These are phyloP conservation scores for Edhazardia aedis DNA, from an alignment of 371 early-diverging fungal genomes.

Conservation along the genomic window DNA sequence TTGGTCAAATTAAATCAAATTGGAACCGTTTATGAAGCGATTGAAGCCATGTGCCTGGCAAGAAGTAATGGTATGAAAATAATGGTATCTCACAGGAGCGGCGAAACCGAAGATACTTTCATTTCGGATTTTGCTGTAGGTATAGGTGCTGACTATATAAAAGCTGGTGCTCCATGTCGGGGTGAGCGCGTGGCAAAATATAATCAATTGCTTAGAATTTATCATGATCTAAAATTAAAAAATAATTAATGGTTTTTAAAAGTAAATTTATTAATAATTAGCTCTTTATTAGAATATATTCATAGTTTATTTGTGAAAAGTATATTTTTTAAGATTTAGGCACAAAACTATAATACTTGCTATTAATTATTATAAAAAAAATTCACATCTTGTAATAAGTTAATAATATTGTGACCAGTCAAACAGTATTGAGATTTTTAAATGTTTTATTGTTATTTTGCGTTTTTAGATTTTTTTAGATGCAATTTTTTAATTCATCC, in stretches of 20 bases:
- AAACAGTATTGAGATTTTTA: no score
- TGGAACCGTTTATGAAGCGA: slow-evolving; percentile 79
- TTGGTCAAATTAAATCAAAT: slow-evolving; percentile 96
- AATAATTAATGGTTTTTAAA: neutral
- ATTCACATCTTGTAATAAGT: no score
- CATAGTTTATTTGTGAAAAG: no score
- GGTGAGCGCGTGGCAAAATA: slow-evolving; percentile 86
- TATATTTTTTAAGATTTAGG: no score
- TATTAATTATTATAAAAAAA: no score
- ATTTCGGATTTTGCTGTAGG: slow-evolving; percentile 91
- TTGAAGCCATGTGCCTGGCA: slow-evolving; percentile 57
- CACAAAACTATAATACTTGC: no score
- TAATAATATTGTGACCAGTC: no score
- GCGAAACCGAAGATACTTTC: slow-evolving; percentile 92
- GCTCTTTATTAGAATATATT: no score
- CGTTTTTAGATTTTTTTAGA: no score
- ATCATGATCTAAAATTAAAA: slow-evolving; percentile 51
- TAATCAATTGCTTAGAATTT: slow-evolving; percentile 79
- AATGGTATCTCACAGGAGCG: slow-evolving; percentile 93
- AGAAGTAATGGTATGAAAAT: slow-evolving; percentile 69
- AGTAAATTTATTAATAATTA: no score
- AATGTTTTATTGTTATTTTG: no score
- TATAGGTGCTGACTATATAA: slow-evolving; percentile 82
- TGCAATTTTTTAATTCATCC: no score
- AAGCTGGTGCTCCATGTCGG: slow-evolving; percentile 91